Conservation (phyloP, 306 rosid genomes). For the Vicia sativa region DNA sequence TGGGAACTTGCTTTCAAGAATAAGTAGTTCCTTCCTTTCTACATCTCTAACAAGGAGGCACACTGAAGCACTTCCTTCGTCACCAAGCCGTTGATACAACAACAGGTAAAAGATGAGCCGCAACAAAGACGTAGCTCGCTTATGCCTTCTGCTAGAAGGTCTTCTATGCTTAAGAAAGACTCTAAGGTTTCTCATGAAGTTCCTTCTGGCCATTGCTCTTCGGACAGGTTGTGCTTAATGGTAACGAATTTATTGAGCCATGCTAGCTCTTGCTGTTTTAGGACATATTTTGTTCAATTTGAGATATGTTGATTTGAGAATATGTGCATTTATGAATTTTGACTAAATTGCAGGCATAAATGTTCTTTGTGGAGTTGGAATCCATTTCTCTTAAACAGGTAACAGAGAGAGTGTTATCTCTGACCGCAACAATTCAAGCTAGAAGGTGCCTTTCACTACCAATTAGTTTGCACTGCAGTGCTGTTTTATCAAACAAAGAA, state of each 20-base stretch:
- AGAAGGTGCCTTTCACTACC: no score
- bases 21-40: constrained; percentile 90
- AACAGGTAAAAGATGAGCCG: constrained; percentile 52
- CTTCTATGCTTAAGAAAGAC: constrained; percentile 57
- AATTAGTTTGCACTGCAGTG: no score
- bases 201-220: constrained; percentile 77
- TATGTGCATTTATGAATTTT: constrained; percentile 12
- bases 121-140: constrained; percentile 66
- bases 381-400: no score
- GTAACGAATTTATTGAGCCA: constrained; percentile 48
- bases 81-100: constrained; percentile 61
- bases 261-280: not conserved
- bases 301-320: no score
- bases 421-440: no score
- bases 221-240: constrained; percentile 82
- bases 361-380: constrained; percentile 94
- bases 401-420: no score
- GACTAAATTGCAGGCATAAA: constrained; percentile 79
- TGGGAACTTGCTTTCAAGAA: constrained; percentile 76
- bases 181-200: constrained; percentile 66
- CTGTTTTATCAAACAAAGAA: no score
- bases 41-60: constrained; percentile 88
- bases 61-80: constrained; percentile 73
- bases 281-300: no score
- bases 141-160: constrained; percentile 64